A percentile compares a stretch with the other conserved stretches of the same genome.
phyloP scores from a whole-genome alignment of 2,329 filamentous ascomycete genomes.

The Aureobasidium sp. region DNA sequence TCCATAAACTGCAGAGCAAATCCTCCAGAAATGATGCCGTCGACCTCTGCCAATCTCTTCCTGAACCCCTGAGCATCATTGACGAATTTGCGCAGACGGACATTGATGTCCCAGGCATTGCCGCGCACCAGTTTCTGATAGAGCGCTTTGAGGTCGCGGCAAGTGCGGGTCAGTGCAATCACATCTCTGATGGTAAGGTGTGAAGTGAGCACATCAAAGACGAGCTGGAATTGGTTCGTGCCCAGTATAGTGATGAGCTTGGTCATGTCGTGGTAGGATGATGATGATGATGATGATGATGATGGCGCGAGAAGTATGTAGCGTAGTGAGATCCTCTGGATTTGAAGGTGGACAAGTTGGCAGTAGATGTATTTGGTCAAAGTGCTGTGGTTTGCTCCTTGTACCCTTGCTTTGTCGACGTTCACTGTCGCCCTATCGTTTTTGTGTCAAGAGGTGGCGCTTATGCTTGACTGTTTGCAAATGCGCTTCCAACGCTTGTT shows the following conservation, averaged over 20 bases:
- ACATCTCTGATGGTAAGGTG: background rate
- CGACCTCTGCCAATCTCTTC: background rate
- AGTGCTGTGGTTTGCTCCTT: no score
- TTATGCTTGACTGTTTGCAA: no score
- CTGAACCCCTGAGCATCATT: background rate
- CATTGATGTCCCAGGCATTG: slow-evolving; percentile 3
- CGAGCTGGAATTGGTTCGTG: background rate
- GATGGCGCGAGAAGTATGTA: no score
- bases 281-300: background rate
- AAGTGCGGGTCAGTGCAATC: slow-evolving; percentile 1
- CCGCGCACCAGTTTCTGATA: background rate
- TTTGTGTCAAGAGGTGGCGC: no score
- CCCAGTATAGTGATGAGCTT: background rate
- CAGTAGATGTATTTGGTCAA: no score
- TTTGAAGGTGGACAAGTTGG: background rate
- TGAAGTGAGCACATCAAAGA: background rate
- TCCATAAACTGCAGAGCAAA: slow-evolving; percentile 13
- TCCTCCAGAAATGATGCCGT: slow-evolving; percentile 11
- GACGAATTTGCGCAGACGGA: background rate
- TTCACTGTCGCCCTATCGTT: no score
- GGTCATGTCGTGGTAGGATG: background rate
- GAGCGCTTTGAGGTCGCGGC: background rate
- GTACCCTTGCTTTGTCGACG: no score
- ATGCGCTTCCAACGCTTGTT: no score
- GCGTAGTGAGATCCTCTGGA: background rate